Conservation (phyloP, 2,329 filamentous ascomycete genomes). For the Aureobasidium leucospermi region DNA sequence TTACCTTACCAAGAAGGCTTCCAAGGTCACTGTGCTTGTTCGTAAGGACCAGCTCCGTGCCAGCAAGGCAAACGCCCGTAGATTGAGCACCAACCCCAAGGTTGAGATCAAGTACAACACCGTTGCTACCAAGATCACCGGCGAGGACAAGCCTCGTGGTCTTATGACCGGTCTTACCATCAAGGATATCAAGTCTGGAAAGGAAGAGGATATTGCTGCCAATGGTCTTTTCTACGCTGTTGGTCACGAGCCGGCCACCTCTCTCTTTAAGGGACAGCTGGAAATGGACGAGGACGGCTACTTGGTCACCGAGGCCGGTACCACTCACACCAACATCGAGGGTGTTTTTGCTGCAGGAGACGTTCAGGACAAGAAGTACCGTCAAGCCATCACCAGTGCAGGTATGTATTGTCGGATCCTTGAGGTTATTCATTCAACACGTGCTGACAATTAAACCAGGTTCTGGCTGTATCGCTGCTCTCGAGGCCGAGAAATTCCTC, state of each 20-base stretch:
- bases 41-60: conserved; percentile 80
- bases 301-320: conserved; percentile 80
- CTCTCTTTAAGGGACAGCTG: conserved; percentile 84
- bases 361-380: conserved; percentile 96
- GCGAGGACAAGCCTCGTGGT: conserved; percentile 64
- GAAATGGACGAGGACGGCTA: conserved; percentile 87
- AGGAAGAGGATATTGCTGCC: conserved; percentile 76
- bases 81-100: conserved; percentile 77
- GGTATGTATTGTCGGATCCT: conserved; percentile 49
- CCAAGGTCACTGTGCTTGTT: conserved; percentile 89
- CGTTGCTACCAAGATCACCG: conserved; percentile 73
- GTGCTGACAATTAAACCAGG: conserved; percentile 42
- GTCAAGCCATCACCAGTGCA: conserved; percentile 95
- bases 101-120: conserved; percentile 84
- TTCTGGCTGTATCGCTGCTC: conserved; percentile 87
- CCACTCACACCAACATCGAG: conserved; percentile 76
- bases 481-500: conserved; percentile 92
- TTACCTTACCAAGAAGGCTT: conserved; percentile 95
- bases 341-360: conserved; percentile 96
- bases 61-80: conserved; percentile 83
- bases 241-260: conserved; percentile 88
- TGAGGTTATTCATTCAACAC: conserved; percentile 14
- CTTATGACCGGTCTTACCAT: conserved; percentile 84
- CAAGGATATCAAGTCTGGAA: conserved; percentile 68
- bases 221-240: conserved; percentile 96